Evolutionary conservation across 2,329 filamentous ascomycete genomes (phyloP), one percentile per base, ranked within the genome.

Genomic region (Fusarium tanahbumbuense): DNA sequence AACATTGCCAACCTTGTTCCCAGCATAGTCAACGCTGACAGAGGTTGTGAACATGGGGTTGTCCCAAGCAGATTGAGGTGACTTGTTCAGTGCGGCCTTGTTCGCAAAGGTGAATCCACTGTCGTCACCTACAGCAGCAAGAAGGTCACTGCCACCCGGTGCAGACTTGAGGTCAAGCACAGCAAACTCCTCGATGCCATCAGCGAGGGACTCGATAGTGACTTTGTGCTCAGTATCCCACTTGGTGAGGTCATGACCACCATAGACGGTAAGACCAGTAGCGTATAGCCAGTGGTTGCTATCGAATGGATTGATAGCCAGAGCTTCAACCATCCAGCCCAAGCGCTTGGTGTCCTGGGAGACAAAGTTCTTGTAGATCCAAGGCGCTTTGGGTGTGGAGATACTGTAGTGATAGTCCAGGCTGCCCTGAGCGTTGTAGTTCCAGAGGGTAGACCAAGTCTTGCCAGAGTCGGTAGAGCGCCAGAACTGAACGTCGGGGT

Each of bases 221-320:
- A 88, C 77, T 55, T 85, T 86, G 64, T 81, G 80, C 4, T 71
- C 75, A 1, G 81, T 81, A 58, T 87, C 86, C 86, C 86, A 88
- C 16, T 84, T 84, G 1, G 83, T 84, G n/a, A 88, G 76, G 61
- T 88, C 85, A 54, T 84, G 83, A 3, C 86, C 84, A 12, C 85
- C 85, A 40, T 83, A 86, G 46, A 87, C 77, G 0, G 85, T 87
- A n/a, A 83, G 76, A 4, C 87, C 87, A 0, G 87, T 89, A n/a
- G 85, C 86, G 60, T 89, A 89, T 0, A 89, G 77, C 85, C 86
- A 89, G 74, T 88, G 87, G 71, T 88, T 82, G 59, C 85, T 87
- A 70, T 89, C 86, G 27, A 83, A 81, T 0, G 87, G 87, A 71
- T 89, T 81, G 52, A 89, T 89, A 23, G 85, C 85, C 10, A 89